phyloP scores from a whole-genome alignment of 257 asterid species.

The Vinca minor region DNA sequence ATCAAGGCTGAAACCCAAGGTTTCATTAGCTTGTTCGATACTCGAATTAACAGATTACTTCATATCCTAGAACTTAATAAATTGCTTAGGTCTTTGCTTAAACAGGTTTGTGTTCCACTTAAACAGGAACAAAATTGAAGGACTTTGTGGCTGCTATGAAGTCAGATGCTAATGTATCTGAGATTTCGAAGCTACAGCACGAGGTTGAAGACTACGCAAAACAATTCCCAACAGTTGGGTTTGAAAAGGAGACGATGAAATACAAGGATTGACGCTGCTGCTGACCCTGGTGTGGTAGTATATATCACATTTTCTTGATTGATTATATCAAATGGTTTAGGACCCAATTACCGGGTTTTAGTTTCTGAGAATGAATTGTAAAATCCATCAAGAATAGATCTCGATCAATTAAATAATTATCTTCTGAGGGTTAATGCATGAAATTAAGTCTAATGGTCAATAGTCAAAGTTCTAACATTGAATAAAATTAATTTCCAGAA shows the following conservation, averaged over 20 bases:
- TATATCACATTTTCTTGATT: slow-evolving; percentile 4
- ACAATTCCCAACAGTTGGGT: slow-evolving; percentile 85
- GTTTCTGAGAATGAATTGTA: neutral
- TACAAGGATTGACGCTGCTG: slow-evolving; percentile 45
- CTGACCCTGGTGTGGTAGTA: neutral
- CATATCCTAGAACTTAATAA: slow-evolving; percentile 1
- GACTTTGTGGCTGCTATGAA: slow-evolving; percentile 82
- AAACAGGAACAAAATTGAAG: slow-evolving; percentile 73
- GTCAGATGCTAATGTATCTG: slow-evolving; percentile 41
- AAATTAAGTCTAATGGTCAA: neutral
- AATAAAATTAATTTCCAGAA: neutral
- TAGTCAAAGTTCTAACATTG: neutral
- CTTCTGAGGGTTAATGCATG: neutral
- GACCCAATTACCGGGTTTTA: neutral
- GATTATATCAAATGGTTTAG: neutral
- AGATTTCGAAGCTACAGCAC: slow-evolving; percentile 45
- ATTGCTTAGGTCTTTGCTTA: slow-evolving; percentile 14
- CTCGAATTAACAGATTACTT: neutral
- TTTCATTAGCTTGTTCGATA: slow-evolving; percentile 10
- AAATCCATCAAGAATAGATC: neutral
- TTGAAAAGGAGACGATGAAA: slow-evolving; percentile 79
- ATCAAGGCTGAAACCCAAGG: slow-evolving; percentile 82
- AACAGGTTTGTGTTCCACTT: slow-evolving; percentile 12
- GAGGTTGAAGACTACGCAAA: slow-evolving; percentile 82
- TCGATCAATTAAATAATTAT: neutral